Conservation (phyloP, 208 protist species). For the Hexamita inflata region DNA sequence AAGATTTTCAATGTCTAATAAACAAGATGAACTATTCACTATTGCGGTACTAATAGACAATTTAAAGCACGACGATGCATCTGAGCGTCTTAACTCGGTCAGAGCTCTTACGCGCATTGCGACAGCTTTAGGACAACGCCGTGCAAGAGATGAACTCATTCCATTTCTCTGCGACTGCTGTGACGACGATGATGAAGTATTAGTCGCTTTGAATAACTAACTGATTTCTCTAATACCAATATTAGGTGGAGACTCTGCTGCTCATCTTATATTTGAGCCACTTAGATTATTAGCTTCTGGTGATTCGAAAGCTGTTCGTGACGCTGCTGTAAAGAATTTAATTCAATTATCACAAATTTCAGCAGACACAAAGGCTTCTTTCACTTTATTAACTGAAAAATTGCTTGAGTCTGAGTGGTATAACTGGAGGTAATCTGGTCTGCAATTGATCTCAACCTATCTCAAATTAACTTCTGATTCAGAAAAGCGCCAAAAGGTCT, state of each 20-base stretch:
- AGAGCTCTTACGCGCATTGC: neutral
- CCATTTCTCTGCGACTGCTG: conserved; percentile 25
- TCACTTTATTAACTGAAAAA: neutral
- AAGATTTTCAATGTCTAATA: too few relatives aligned
- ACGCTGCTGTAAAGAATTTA: neutral
- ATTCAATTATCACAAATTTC: neutral
- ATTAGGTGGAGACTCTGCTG: neutral
- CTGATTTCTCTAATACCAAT: neutral
- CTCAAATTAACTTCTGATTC: neutral
- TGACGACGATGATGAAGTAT: conserved; percentile 25
- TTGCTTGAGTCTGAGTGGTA: conserved; percentile 20
- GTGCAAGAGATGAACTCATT: neutral
- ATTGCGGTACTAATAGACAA: conserved; percentile 23
- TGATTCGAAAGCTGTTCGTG: conserved; percentile 21
- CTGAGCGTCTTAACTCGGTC: neutral
- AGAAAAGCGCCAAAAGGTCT: neutral
- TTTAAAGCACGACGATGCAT: conserved; percentile 13
- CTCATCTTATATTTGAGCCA: neutral
- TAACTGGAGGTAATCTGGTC: neutral
- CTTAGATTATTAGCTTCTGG: conserved; percentile 1
- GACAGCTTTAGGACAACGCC: neutral
- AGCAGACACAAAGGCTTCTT: neutral
- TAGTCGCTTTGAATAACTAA: neutral
- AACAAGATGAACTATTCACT: conserved; percentile 3
- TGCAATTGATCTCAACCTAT: neutral